A percentile compares a stretch with the other conserved stretches of the same genome.
Evolutionary conservation across 1,139 yeast genomes (phyloP).

Genomic region (Geotrichum aggregatum): DNA sequence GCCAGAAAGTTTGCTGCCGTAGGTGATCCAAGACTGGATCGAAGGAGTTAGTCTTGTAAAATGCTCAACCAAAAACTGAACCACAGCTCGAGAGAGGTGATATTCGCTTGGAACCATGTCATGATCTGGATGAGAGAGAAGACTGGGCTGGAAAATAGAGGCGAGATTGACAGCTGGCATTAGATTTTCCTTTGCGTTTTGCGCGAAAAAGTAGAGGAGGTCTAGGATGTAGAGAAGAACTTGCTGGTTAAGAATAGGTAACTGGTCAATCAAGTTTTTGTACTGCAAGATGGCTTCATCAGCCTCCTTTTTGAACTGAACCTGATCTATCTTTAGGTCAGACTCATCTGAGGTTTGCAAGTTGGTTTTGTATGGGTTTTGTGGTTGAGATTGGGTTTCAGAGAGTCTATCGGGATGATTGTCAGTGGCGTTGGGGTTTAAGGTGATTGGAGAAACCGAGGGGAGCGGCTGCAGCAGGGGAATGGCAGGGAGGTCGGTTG

Average conservation of each 20-base stretch:
- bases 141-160: conserved; percentile 93
- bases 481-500: neutral
- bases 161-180: conserved; percentile 94
- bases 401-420: no score
- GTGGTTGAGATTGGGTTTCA: neutral
- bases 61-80: conserved; percentile 84
- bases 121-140: conserved; percentile 88
- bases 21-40: conserved; percentile 11
- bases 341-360: neutral
- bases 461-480: neutral
- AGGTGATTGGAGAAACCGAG: no score
- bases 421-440: no score
- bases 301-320: conserved; percentile 45
- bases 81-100: conserved; percentile 78
- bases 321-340: neutral
- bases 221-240: conserved; percentile 84
- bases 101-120: conserved; percentile 91
- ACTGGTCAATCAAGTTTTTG: conserved; percentile 57
- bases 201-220: conserved; percentile 77
- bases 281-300: conserved; percentile 68
- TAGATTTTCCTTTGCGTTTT: conserved; percentile 68
- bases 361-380: neutral
- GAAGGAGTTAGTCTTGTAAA: conserved; percentile 37
- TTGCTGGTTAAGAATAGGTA: conserved; percentile 73
- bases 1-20: neutral